phyloP scores from a whole-genome alignment of 345 rosid genomes.

The Eutrema heterophyllum region DNA sequence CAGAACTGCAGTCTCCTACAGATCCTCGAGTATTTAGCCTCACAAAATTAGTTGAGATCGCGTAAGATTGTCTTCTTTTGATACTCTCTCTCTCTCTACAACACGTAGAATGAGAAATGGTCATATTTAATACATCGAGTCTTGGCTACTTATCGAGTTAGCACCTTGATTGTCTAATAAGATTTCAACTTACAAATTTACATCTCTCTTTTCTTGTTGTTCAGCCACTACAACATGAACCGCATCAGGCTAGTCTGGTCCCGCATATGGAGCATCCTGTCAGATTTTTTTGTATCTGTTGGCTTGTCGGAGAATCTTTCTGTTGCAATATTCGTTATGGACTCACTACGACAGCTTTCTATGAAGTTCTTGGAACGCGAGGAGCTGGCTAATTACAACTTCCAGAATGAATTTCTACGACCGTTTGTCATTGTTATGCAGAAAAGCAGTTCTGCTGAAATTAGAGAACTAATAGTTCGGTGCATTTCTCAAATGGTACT shows the following conservation, averaged over 20 bases:
- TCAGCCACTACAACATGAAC: conserved; percentile 97
- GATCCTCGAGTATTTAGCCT: conserved; percentile 99
- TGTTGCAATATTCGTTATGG: conserved; percentile 96
- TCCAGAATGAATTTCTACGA: conserved; percentile 91
- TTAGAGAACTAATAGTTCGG: conserved; percentile 84
- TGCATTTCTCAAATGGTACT: conserved; percentile 98
- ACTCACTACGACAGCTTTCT: conserved; percentile 92
- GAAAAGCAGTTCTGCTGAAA: conserved; percentile 81
- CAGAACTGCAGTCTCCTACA: conserved; percentile 94
- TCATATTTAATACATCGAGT: background rate
- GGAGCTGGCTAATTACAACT: conserved; percentile 94
- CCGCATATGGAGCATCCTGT: conserved; percentile 91
- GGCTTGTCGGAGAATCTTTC: conserved; percentile 96
- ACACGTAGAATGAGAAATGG: conserved; percentile 14
- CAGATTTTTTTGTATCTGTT: conserved; percentile 92
- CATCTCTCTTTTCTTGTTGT: conserved; percentile 10
- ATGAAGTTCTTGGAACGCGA: conserved; percentile 97
- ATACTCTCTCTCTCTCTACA: background rate
- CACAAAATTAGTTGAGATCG: conserved; percentile 91
- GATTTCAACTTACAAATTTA: conserved; percentile 5
- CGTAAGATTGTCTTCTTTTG: conserved; percentile 51
- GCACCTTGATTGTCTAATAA: conserved; percentile 9
- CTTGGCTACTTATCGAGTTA: background rate
- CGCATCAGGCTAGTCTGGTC: conserved; percentile 98
- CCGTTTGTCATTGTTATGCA: conserved; percentile 95